phyloP scores from a whole-genome alignment of 441 rosid genomes.

The Heliophila coronopifolia region DNA sequence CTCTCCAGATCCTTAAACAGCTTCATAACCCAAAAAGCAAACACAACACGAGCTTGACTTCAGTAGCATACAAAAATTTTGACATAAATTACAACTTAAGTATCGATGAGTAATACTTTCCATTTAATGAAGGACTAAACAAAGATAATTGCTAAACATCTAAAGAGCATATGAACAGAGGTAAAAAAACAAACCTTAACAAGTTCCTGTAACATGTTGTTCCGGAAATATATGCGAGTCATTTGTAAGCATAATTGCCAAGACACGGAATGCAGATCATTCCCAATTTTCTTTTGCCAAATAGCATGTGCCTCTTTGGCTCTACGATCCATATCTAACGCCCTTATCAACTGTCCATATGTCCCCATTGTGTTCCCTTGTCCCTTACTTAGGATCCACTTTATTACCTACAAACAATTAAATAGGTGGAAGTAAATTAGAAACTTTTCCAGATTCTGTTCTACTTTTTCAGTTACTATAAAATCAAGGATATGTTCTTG shows the following conservation, averaged over 20 bases:
- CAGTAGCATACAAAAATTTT: background rate
- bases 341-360: slow-evolving; percentile 60
- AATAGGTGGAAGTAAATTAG: background rate
- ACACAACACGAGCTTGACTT: slow-evolving; percentile 4
- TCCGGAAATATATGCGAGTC: slow-evolving; percentile 70
- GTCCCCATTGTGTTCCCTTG: slow-evolving; percentile 89
- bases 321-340: slow-evolving; percentile 83
- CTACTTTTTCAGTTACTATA: background rate
- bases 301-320: slow-evolving; percentile 79
- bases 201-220: slow-evolving; percentile 69
- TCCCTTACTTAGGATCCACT: slow-evolving; percentile 98
- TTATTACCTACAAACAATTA: slow-evolving; percentile 55
- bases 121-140: background rate
- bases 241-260: slow-evolving; percentile 76
- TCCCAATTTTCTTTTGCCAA: slow-evolving; percentile 69
- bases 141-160: background rate
- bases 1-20: slow-evolving; percentile 81
- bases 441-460: background rate
- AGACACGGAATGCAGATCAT: slow-evolving; percentile 80
- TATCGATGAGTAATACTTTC: background rate
- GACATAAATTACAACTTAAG: background rate
- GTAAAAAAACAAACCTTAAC: slow-evolving; percentile 46
- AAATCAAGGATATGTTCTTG: background rate
- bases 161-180: background rate
- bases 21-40: slow-evolving; percentile 39